phyloP scores from a whole-genome alignment of 768 basidiomycete genomes.

The Tremella mesenterica region DNA sequence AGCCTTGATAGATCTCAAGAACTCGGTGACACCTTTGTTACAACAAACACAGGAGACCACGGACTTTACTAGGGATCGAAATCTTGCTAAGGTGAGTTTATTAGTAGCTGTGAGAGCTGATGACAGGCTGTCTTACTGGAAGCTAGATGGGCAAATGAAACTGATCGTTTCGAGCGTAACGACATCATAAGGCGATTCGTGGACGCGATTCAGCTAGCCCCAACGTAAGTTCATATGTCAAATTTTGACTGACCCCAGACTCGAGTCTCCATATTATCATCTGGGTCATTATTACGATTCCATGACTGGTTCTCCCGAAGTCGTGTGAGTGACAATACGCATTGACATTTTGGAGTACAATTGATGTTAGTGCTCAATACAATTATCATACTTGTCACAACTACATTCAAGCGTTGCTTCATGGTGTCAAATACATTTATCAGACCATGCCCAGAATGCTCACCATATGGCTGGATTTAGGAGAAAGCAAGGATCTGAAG shows the following conservation, averaged over 20 bases:
- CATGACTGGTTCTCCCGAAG: slow-evolving; percentile 9
- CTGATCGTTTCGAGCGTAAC: slow-evolving; percentile 64
- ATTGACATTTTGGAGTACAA: not conserved
- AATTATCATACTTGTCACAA: slow-evolving; percentile 52
- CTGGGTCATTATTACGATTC: slow-evolving; percentile 77
- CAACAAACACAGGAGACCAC: not conserved
- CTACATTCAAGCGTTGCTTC: slow-evolving; percentile 61
- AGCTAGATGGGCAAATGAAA: slow-evolving; percentile 88
- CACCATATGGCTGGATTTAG: slow-evolving; percentile 88
- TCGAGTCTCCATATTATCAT: slow-evolving; percentile 75
- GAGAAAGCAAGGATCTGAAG: slow-evolving; percentile 51
- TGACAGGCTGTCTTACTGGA: slow-evolving; percentile 61
- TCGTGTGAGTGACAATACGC: slow-evolving; percentile 8
- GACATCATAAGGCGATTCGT: slow-evolving; percentile 53
- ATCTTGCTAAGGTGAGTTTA: slow-evolving; percentile 57
- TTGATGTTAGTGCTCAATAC: slow-evolving; percentile 13
- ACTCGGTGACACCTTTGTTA: slow-evolving; percentile 48
- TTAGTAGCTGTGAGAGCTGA: not conserved
- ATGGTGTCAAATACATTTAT: slow-evolving; percentile 91
- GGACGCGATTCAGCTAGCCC: slow-evolving; percentile 42
- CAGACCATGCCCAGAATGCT: slow-evolving; percentile 88
- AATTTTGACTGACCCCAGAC: slow-evolving; percentile 20
- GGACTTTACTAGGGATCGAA: slow-evolving; percentile 19
- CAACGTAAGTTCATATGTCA: slow-evolving; percentile 40
- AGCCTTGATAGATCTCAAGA: slow-evolving; percentile 77